Evolutionary conservation across 495 filamentous ascomycete species (phyloP), one percentile per base, ranked within the genome.

Genomic region (Talaromyces proteolyticus): DNA sequence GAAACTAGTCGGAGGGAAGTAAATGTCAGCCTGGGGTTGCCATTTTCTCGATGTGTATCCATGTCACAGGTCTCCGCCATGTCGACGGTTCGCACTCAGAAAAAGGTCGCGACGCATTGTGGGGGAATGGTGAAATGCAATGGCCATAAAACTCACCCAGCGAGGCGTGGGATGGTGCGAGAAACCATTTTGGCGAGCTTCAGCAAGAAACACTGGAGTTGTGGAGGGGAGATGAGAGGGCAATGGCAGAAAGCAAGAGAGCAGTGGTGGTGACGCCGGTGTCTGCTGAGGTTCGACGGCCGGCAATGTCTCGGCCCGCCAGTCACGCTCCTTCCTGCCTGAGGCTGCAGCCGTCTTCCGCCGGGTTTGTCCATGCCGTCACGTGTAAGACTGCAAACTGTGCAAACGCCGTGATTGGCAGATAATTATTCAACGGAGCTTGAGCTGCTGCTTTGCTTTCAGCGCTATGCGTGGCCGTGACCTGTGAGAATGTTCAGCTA

Each of bases 141-240:
- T 21, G 37, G 17, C 20, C 26, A 53, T 18, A 8, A 11, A 22
- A 69, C 72, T 40, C 70, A 75, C 72, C 69, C 72, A 52, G 69
- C 69, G 59, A 73, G 58, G 50, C 72, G 69, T 61, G 72, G 69
- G 54, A 58, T 64, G 57, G 72, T 73, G 64, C 68, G 72, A 62
- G 70, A 66, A 65, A 56, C 49, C 53, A 75, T 75, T 64, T 63
- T 73, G 59, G 55, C 63, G 63, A 61, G 66, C 43, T 61, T 48
- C 50, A 61, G 52, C 46, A 54, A 55, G 58, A 67, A 61, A 47
- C 47, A 46, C 58, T 48, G 51, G 57, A 53, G 54, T 49, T 50
- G 47, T 29, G 53, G 51, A 55, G 59, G 25, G 58, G 59, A 49
- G 47, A 53, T 45, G 56, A 50, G 52, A 44, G 48, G 57, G 51